A percentile compares a stretch with the other conserved stretches of the same genome.
These are phyloP conservation scores for Coemansia sp. DNA, from an alignment of 192 early-diverging fungal genomes.

Conservation along the genomic window DNA sequence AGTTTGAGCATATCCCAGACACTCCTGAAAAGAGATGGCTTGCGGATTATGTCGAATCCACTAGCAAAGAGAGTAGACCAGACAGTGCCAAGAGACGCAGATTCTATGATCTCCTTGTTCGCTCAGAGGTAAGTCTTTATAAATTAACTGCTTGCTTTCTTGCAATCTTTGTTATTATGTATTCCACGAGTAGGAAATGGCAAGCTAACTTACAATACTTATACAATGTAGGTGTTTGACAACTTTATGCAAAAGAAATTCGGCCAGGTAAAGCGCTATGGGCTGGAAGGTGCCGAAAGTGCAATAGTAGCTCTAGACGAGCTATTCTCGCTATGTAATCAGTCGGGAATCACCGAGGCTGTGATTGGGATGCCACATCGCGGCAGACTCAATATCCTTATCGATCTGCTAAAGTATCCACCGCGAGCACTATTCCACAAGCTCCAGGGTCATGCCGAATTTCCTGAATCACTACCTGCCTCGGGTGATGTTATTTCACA, in stretches of 20 bases:
- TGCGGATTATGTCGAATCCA: slow-evolving; percentile 75
- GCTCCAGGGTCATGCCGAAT: slow-evolving; percentile 90
- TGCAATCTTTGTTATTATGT: not conserved
- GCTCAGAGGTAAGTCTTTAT: slow-evolving; percentile 66
- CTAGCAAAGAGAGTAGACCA: slow-evolving; percentile 13
- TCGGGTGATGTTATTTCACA: slow-evolving; percentile 93
- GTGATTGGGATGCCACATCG: slow-evolving; percentile 96
- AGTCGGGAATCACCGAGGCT: slow-evolving; percentile 77
- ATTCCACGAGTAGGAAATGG: not conserved
- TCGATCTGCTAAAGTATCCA: slow-evolving; percentile 81
- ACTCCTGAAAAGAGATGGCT: slow-evolving; percentile 87
- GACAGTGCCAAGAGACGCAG: slow-evolving; percentile 61
- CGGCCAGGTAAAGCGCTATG: slow-evolving; percentile 94
- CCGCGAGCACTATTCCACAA: slow-evolving; percentile 88
- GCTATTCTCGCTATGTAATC: slow-evolving; percentile 65
- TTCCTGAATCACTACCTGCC: slow-evolving; percentile 73
- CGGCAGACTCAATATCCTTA: slow-evolving; percentile 89
- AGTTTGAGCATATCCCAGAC: slow-evolving; percentile 92
- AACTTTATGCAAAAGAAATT: slow-evolving; percentile 98
- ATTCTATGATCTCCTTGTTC: slow-evolving; percentile 73
- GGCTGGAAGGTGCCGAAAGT: slow-evolving; percentile 93
- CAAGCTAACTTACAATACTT: not conserved
- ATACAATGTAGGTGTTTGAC: slow-evolving; percentile 74
- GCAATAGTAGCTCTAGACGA: slow-evolving; percentile 91
- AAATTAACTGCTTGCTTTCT: not conserved